phyloP scores from a whole-genome alignment of 352 stramenopile species.

The Globisporangium splendens region DNA sequence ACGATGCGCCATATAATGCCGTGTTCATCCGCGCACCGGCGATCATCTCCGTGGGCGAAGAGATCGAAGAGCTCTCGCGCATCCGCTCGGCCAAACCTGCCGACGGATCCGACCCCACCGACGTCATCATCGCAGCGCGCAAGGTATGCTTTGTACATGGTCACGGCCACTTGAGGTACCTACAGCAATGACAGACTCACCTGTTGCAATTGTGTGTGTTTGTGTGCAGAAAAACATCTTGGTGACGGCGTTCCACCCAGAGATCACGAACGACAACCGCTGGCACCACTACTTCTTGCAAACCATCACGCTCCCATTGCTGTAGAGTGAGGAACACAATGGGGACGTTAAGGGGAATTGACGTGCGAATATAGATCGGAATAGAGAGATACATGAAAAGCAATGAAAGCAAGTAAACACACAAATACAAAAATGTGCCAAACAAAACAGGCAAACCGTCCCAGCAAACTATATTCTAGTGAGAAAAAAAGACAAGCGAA shows the following conservation, averaged over 20 bases:
- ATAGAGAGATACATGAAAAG: constrained; percentile 2
- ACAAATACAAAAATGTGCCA: constrained; percentile 1
- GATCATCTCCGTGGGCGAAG: constrained; percentile 88
- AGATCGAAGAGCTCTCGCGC: constrained; percentile 90
- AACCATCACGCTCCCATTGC: constrained; percentile 44
- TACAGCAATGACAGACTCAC: background rate
- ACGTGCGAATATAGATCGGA: background rate
- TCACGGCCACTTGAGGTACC: background rate
- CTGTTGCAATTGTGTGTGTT: background rate
- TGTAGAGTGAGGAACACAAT: constrained; percentile 19
- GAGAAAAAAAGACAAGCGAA: constrained; percentile 7
- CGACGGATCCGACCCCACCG: constrained; percentile 69
- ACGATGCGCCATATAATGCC: constrained; percentile 83
- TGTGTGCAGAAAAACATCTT: constrained; percentile 80
- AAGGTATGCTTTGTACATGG: constrained; percentile 34
- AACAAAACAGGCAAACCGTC: constrained; percentile 11
- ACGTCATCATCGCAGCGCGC: constrained; percentile 79
- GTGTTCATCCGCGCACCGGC: constrained; percentile 97
- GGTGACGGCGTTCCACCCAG: constrained; percentile 95
- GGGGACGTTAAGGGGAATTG: constrained; percentile 3
- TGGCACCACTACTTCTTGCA: constrained; percentile 96
- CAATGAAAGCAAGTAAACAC: constrained; percentile 10
- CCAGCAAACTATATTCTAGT: constrained; percentile 22
- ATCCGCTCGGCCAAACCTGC: constrained; percentile 72
- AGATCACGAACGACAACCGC: constrained; percentile 91